A percentile compares a stretch with the other conserved stretches of the same genome.
phyloP scores from a whole-genome alignment of 2,329 filamentous ascomycete species.

The Talaromyces pinophilus region DNA sequence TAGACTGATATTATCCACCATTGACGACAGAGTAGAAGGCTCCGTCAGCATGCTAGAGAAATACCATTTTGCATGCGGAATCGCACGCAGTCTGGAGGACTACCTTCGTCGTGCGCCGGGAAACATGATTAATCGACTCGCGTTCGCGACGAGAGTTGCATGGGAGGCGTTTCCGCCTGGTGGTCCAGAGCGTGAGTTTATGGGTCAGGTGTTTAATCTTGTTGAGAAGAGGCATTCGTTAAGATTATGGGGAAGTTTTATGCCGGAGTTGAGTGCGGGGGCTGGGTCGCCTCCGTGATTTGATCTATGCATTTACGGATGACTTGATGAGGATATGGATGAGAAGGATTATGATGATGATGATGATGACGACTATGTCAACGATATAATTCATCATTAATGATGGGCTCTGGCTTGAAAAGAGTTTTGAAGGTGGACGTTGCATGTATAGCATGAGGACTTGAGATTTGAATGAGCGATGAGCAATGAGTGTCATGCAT shows the following conservation, averaged over 20 bases:
- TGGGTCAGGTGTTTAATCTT: constrained; percentile 36
- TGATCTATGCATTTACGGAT: background rate
- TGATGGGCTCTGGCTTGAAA: background rate
- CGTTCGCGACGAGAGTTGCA: constrained; percentile 40
- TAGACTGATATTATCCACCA: constrained; percentile 37
- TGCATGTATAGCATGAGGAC: background rate
- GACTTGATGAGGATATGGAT: background rate
- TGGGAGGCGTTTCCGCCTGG: constrained; percentile 40
- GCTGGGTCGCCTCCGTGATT: constrained; percentile 17
- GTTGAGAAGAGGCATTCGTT: constrained; percentile 40
- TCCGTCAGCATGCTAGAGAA: constrained; percentile 35
- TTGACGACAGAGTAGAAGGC: constrained; percentile 36
- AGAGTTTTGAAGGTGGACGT: background rate
- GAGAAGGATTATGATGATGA: background rate
- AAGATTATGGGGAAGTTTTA: constrained; percentile 39
- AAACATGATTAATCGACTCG: constrained; percentile 45
- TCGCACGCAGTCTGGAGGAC: constrained; percentile 39
- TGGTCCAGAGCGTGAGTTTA: constrained; percentile 37
- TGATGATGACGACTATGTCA: background rate
- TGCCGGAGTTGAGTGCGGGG: constrained; percentile 38
- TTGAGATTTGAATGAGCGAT: background rate
- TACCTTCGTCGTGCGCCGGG: constrained; percentile 40
- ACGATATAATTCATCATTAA: background rate
- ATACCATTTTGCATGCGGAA: constrained; percentile 39
- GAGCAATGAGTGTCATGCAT: background rate